Conservation (phyloP, 2,329 filamentous ascomycete genomes). For the Fonsecaea erecta region DNA sequence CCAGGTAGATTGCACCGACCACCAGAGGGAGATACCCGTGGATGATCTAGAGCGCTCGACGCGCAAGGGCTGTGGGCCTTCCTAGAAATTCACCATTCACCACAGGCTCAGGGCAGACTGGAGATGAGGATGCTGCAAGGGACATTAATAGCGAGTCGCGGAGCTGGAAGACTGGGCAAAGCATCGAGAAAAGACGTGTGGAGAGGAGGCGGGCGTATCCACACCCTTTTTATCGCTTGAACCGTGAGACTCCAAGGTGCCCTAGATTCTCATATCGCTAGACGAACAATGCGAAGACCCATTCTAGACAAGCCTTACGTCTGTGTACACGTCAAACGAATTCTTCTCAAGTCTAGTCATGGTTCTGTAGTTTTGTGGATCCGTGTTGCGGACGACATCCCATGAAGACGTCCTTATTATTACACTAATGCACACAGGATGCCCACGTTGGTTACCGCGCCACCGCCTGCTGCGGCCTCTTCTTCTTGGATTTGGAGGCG, state of each 20-base stretch:
- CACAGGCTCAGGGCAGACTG: background rate
- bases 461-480: constrained; percentile 66
- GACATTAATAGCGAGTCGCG: background rate
- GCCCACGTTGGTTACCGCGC: background rate
- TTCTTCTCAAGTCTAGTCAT: background rate
- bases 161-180: background rate
- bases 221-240: background rate
- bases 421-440: background rate
- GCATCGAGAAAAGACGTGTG: background rate
- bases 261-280: background rate
- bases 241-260: background rate
- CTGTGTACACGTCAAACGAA: background rate
- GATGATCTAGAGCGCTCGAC: background rate
- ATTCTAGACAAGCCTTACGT: background rate
- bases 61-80: background rate
- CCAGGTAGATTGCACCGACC: constrained; percentile 17
- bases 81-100: background rate
- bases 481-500: constrained; percentile 77
- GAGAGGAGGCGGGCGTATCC: background rate
- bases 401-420: background rate
- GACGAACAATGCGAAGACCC: background rate
- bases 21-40: background rate
- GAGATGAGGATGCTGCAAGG: background rate
- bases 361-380: background rate
- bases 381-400: background rate